phyloP scores from a whole-genome alignment of 176 grass and related monocot species.

The Typha latifolia region DNA sequence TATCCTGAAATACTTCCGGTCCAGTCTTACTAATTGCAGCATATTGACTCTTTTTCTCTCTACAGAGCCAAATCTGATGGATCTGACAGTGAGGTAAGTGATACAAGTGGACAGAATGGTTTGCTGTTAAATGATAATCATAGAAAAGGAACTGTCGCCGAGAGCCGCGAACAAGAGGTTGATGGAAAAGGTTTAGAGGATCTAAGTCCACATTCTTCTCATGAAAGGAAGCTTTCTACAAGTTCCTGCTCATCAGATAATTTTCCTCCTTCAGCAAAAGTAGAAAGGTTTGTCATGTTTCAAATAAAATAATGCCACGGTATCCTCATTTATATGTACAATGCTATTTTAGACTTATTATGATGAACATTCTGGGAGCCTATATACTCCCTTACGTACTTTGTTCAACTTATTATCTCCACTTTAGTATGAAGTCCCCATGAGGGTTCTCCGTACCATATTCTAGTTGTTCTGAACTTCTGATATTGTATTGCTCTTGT shows the following conservation, averaged over 20 bases:
- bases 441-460: background rate
- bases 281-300: constrained; percentile 34
- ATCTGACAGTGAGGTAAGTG: constrained; percentile 7
- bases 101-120: constrained; percentile 7
- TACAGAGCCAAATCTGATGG: constrained; percentile 2
- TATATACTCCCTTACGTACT: no score
- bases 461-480: background rate
- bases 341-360: background rate
- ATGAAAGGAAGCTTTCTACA: constrained; percentile 52
- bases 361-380: no score
- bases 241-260: constrained; percentile 59
- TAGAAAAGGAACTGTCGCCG: constrained; percentile 17
- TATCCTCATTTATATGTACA: constrained; percentile 8
- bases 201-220: constrained; percentile 19
- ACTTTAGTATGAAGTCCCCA: background rate
- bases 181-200: constrained; percentile 33
- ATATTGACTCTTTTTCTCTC: background rate
- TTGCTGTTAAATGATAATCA: constrained; percentile 6
- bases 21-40: background rate
- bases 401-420: background rate
- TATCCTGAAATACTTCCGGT: background rate
- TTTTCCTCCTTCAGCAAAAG: constrained; percentile 36
- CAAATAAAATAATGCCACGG: constrained; percentile 3
- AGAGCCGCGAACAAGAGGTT: constrained; percentile 24
- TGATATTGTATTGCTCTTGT: no score